phyloP scores from a whole-genome alignment of 164 flowering plant genomes.

The Chimonanthus praecox region DNA sequence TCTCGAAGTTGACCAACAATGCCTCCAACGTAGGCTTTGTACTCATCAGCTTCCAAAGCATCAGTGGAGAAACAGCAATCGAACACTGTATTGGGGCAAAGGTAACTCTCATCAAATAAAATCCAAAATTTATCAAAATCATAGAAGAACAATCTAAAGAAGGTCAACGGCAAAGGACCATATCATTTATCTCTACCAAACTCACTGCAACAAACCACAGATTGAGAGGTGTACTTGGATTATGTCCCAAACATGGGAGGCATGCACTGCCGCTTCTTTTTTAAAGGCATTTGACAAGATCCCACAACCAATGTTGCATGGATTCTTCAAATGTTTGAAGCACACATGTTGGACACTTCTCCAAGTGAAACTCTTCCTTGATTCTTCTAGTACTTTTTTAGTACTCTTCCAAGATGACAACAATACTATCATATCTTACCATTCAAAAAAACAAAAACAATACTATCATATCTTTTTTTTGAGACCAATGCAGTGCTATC shows the following conservation, averaged over 20 bases:
- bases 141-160: neutral
- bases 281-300: no score
- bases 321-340: no score
- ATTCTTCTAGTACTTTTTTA: no score
- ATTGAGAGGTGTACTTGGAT: neutral
- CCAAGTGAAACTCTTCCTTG: no score
- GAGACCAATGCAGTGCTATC: no score
- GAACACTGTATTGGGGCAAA: conserved; percentile 47
- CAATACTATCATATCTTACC: no score
- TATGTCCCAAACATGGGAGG: neutral
- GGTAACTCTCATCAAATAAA: neutral
- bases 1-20: conserved; percentile 60
- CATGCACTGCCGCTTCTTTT: no score
- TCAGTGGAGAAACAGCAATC: conserved; percentile 85
- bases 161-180: neutral
- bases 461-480: no score
- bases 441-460: no score
- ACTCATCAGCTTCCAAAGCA: conserved; percentile 52
- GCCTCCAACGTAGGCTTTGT: conserved; percentile 58
- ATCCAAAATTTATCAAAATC: neutral
- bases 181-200: neutral
- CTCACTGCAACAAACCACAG: neutral
- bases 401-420: no score
- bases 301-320: no score
- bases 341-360: no score